These are phyloP conservation scores for Ceratocystis smalleyi DNA, from an alignment of 2,329 filamentous ascomycete species.

Conservation along the genomic window DNA sequence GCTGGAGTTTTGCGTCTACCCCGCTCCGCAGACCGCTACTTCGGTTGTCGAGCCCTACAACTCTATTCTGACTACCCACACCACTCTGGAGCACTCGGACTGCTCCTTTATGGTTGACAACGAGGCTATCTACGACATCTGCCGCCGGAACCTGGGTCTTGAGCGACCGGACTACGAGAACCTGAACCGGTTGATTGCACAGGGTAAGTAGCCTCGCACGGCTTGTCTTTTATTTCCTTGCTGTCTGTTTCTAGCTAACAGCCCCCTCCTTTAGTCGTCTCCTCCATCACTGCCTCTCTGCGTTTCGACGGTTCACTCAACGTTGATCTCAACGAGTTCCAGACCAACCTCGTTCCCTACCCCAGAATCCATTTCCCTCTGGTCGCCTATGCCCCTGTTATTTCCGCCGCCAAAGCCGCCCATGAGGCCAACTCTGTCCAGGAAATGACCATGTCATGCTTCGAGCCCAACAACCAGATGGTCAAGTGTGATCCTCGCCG, in stretches of 20 bases:
- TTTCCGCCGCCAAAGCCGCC: slow-evolving; percentile 86
- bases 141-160: slow-evolving; percentile 90
- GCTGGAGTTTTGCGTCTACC: slow-evolving; percentile 98
- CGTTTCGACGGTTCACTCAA: slow-evolving; percentile 98
- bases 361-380: slow-evolving; percentile 99
- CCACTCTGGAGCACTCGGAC: slow-evolving; percentile 97
- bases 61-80: slow-evolving; percentile 97
- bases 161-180: slow-evolving; percentile 98
- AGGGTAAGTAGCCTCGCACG: slow-evolving; percentile 41
- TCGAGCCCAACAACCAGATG: slow-evolving; percentile 99
- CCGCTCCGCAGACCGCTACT: slow-evolving; percentile 89
- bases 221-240: neutral
- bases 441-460: slow-evolving; percentile 98
- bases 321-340: slow-evolving; percentile 99
- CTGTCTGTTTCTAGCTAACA: slow-evolving; percentile 20
- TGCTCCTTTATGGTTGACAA: slow-evolving; percentile 99
- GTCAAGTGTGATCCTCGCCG: slow-evolving; percentile 97
- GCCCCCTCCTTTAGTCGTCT: slow-evolving; percentile 53
- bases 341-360: slow-evolving; percentile 98
- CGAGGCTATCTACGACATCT: slow-evolving; percentile 99
- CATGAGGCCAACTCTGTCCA: slow-evolving; percentile 97
- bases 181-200: slow-evolving; percentile 94
- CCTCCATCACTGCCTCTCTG: slow-evolving; percentile 94
- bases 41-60: slow-evolving; percentile 99
- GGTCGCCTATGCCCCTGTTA: slow-evolving; percentile 85